These are phyloP conservation scores for Peniophora sp. DNA, from an alignment of 1,284 basidiomycete species.

Conservation along the genomic window DNA sequence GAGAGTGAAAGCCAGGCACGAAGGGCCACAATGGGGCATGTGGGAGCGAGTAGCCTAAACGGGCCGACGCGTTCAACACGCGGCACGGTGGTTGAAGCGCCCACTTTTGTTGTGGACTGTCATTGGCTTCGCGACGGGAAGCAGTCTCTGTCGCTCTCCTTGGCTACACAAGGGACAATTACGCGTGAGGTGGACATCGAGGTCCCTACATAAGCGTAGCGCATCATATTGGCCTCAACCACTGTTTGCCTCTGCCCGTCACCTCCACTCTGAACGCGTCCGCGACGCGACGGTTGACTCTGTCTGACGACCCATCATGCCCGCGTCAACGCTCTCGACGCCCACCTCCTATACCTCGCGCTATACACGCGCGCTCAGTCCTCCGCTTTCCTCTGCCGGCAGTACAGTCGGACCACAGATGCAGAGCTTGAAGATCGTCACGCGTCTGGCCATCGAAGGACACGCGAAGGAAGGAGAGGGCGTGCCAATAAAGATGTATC, in stretches of 20 bases:
- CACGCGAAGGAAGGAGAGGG: slow-evolving; percentile 61
- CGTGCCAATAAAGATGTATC: slow-evolving; percentile 61
- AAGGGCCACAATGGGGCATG: not conserved
- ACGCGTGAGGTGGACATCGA: too few relatives aligned
- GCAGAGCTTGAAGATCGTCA: slow-evolving; percentile 56
- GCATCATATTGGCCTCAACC: not conserved
- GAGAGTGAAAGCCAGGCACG: too few relatives aligned
- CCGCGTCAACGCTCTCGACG: not conserved
- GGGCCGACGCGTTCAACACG: not conserved
- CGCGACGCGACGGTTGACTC: not conserved
- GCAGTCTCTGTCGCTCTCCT: too few relatives aligned
- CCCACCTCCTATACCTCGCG: slow-evolving; percentile 13
- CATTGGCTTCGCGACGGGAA: too few relatives aligned
- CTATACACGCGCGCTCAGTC: slow-evolving; percentile 28
- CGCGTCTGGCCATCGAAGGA: slow-evolving; percentile 66
- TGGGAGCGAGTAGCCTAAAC: not conserved
- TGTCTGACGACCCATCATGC: not conserved
- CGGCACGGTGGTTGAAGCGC: too few relatives aligned
- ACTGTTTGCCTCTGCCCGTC: not conserved
- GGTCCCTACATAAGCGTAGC: too few relatives aligned
- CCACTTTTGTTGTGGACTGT: too few relatives aligned
- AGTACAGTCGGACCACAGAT: slow-evolving; percentile 24
- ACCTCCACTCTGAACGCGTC: not conserved
- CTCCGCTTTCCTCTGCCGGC: slow-evolving; percentile 31
- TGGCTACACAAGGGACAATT: too few relatives aligned